A percentile compares a stretch with the other conserved stretches of the same genome.
phyloP scores from a whole-genome alignment of 257 asterid genomes.

The Capsicum pubescens region DNA sequence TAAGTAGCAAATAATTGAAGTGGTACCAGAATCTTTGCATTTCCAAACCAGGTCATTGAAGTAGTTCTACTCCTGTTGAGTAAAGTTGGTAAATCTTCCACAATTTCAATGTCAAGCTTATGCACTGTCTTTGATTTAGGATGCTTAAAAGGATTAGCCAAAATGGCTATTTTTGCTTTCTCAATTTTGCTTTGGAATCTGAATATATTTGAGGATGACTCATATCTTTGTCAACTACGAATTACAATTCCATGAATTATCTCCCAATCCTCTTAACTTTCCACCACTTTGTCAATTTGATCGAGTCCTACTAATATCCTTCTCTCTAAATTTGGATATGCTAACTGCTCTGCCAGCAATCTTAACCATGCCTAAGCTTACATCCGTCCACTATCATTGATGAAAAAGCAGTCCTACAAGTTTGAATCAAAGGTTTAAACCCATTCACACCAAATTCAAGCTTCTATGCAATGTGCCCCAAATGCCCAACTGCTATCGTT shows the following conservation, averaged over 20 bases:
- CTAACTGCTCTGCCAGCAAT: slow-evolving; percentile 69
- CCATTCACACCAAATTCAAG: slow-evolving; percentile 59
- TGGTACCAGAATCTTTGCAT: too few species aligned
- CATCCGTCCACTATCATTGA: slow-evolving; percentile 96
- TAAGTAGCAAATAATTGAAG: too few species aligned
- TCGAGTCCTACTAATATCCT: slow-evolving; percentile 85
- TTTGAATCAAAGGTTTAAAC: slow-evolving; percentile 61
- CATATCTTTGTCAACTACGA: slow-evolving; percentile 69
- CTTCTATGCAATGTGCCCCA: slow-evolving; percentile 67
- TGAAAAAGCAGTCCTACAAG: slow-evolving; percentile 90
- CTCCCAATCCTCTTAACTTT: slow-evolving; percentile 79
- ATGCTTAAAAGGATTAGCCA: slow-evolving; percentile 94
- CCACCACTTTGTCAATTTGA: slow-evolving; percentile 90
- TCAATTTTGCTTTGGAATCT: slow-evolving; percentile 86
- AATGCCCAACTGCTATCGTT: slow-evolving; percentile 76
- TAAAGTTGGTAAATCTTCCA: slow-evolving; percentile 64
- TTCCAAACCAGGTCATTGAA: too few species aligned
- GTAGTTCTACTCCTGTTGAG: slow-evolving; percentile 66
- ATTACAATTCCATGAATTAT: slow-evolving; percentile 76
- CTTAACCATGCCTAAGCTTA: slow-evolving; percentile 77
- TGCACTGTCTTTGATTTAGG: slow-evolving; percentile 96
- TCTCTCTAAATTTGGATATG: slow-evolving; percentile 81
- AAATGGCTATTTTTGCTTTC: slow-evolving; percentile 80
- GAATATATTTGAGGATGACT: slow-evolving; percentile 95
- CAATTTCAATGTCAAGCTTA: slow-evolving; percentile 90